A percentile compares a stretch with the other conserved stretches of the same genome.
phyloP scores from a whole-genome alignment of 768 basidiomycete species.

The Leccinum rimulosum region DNA sequence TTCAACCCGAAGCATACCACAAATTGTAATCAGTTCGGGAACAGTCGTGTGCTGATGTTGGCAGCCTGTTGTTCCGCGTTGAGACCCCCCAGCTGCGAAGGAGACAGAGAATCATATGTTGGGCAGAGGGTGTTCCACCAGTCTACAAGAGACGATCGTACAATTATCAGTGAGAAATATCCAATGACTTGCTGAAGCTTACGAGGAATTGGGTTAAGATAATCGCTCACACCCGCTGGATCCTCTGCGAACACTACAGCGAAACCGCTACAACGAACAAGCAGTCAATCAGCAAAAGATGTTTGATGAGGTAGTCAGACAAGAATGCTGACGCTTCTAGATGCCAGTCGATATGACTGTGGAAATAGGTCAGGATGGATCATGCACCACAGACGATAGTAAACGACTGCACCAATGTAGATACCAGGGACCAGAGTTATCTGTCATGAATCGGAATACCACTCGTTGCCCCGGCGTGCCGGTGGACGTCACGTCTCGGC shows the following conservation, averaged over 20 bases:
- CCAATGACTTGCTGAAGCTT: not conserved
- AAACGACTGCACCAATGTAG: conserved; percentile 30
- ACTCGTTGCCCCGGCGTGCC: not conserved
- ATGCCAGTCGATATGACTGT: conserved; percentile 33
- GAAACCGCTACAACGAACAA: conserved; percentile 20
- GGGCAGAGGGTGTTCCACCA: conserved; percentile 29
- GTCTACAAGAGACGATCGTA: conserved; percentile 7
- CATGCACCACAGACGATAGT: not conserved
- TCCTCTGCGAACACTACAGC: conserved; percentile 28
- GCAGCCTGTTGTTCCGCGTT: conserved; percentile 17
- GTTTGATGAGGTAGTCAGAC: not conserved
- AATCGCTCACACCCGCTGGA: conserved; percentile 13
- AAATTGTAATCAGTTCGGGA: conserved; percentile 13
- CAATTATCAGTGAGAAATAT: not conserved
- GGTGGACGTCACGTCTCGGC: not conserved
- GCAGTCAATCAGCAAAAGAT: not conserved
- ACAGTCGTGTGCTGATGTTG: conserved; percentile 19
- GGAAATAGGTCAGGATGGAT: not conserved
- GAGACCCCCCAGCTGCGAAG: conserved; percentile 21
- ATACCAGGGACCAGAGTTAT: not conserved
- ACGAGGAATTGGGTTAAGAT: conserved; percentile 20
- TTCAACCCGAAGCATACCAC: not conserved
- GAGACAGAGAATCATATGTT: conserved; percentile 14
- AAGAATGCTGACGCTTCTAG: conserved; percentile 19
- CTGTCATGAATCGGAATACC: not conserved